Base-by-base conservation (phyloP, 2,329 filamentous ascomycete species). In the Claviceps citrina region DNA sequence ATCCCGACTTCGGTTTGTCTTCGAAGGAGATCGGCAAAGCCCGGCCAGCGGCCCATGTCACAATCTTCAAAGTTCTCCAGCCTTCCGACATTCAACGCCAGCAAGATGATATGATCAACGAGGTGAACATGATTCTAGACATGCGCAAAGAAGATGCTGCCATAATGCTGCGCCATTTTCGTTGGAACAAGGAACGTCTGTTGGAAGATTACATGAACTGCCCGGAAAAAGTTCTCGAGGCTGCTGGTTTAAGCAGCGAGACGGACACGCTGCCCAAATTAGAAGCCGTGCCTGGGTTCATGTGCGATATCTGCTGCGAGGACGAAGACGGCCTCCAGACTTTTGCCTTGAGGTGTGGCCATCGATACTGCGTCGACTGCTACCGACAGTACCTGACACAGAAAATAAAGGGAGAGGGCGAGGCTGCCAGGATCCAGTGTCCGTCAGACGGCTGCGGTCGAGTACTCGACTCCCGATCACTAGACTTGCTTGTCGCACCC, bases 181-280 rank as follows among this genome's bases (percentile, higher is more conserved):
- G 86, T 54, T 98, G 91, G 91, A 96, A 96, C 61, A 91, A 94
- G 59, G 91, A 98, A 57, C 78, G 84, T 30, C 60, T 98, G 49
- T 87, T 96, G 42, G 91, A 98, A 54, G 79, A 85, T 47, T 96
- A 96, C 60, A 95, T 98, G 87, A 89, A 98, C 47, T 74, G 75
- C 38, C 78, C 82, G 3, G 76, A 82, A 43, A 75, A 81, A 53
- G 76, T 91, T 2, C 65, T 96, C 26, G 86, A 94, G 52, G 78
- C 78, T 44, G 87, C 89, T 12, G 91, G 91, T 1, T 64, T 98
- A 24, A 81, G 79, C 27, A 72, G 78, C 40, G 75, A 68, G 44
- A 67, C 73, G n/a, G 63, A 65, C 2, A 64, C 65, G 9, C 68
- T 71, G 9, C 81, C 84, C 2, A 78, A 74, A 53, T 70, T 93